Evolutionary conservation across 1,139 yeast species (phyloP).

Genomic region (Hemisphaericaspora xylofermentans): DNA sequence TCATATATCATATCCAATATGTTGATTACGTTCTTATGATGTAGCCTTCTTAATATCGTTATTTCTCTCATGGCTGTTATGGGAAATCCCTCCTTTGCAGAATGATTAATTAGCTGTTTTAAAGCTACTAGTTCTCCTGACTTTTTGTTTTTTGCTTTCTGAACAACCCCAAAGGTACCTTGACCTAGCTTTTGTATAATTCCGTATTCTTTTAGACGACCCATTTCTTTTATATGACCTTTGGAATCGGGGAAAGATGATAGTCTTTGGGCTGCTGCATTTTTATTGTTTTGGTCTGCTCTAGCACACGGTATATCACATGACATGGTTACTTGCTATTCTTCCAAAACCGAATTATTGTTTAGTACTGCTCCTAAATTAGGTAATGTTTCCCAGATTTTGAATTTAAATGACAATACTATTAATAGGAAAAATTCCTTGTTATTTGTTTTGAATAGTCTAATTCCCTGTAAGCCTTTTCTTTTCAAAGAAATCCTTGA

Average conservation of each 20-base stretch:
- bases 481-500: no score
- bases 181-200: conserved; percentile 44
- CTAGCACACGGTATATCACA: not conserved
- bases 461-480: no score
- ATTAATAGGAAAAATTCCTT: no score
- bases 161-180: conserved; percentile 52
- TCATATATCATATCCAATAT: conserved; percentile 82
- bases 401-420: no score
- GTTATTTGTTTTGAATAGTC: no score
- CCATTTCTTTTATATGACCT: conserved; percentile 28
- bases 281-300: not conserved
- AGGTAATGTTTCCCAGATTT: no score
- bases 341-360: no score
- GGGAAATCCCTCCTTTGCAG: conserved; percentile 90
- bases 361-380: no score
- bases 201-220: conserved; percentile 31
- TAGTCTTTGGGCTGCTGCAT: conserved; percentile 1
- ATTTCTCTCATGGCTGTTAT: conserved; percentile 94
- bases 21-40: conserved; percentile 71
- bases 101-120: conserved; percentile 79
- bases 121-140: conserved; percentile 47
- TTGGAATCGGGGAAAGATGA: conserved; percentile 8
- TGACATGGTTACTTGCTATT: no score
- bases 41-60: conserved; percentile 69
- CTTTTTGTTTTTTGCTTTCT: conserved; percentile 35